Conservation (phyloP, 768 basidiomycete genomes). For the Lactarius indigo region DNA sequence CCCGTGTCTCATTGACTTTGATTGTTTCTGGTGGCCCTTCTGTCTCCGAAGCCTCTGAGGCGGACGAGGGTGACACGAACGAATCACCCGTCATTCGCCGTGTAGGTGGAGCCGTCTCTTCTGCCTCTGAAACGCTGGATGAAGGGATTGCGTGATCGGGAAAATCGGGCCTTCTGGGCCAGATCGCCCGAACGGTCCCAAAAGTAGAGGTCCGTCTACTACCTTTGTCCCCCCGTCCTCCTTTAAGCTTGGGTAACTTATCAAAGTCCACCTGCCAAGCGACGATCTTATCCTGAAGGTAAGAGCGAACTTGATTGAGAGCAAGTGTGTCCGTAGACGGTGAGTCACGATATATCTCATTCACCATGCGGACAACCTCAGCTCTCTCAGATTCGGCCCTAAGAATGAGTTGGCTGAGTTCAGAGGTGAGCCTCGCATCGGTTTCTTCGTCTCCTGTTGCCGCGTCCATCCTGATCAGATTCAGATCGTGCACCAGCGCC, state of each 20-base stretch:
- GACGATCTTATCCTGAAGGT: constrained; percentile 89
- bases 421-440: constrained; percentile 56
- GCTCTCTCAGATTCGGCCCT: constrained; percentile 73
- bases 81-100: constrained; percentile 53
- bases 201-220: constrained; percentile 57
- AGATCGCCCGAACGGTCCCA: constrained; percentile 66
- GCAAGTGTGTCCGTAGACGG: constrained; percentile 81
- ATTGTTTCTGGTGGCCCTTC: constrained; percentile 40
- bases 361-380: constrained; percentile 70
- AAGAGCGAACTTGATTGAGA: constrained; percentile 79
- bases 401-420: constrained; percentile 63
- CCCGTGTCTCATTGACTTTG: constrained; percentile 23
- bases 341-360: constrained; percentile 77
- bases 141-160: constrained; percentile 54
- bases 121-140: constrained; percentile 68
- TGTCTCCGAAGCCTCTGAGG: constrained; percentile 67
- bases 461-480: constrained; percentile 71
- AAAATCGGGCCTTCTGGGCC: constrained; percentile 61
- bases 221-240: constrained; percentile 44
- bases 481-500: constrained; percentile 70
- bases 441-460: constrained; percentile 74
- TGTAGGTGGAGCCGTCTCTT: constrained; percentile 49
- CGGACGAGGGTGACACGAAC: constrained; percentile 53
- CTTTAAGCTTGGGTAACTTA: constrained; percentile 70
- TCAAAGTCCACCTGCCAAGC: constrained; percentile 97